Conservation (phyloP, 177 flowering plant species). For the Vitis hybrid region DNA sequence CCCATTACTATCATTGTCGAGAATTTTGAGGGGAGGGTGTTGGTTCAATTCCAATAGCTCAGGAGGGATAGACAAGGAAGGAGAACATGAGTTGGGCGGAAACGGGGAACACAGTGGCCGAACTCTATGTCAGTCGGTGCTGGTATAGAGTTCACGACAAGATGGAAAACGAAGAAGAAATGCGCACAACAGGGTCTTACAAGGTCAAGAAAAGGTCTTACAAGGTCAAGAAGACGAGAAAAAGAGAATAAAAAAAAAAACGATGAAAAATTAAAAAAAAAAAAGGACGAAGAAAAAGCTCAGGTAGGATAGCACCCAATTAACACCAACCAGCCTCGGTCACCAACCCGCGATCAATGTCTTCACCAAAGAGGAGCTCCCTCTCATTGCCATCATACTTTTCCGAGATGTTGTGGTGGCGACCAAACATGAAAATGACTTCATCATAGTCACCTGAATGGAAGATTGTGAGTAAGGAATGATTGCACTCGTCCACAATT, state of each 20-base stretch:
- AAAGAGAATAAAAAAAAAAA: conserved; percentile 7
- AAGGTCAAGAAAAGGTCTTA: conserved; percentile 99
- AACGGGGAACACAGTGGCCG: conserved; percentile 11
- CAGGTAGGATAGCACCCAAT: conserved; percentile 78
- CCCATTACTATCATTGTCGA: too few relatives aligned
- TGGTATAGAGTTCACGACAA: neutral
- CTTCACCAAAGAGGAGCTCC: neutral
- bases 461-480: neutral
- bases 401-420: conserved; percentile 1
- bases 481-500: too few relatives aligned
- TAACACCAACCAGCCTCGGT: conserved; percentile 19
- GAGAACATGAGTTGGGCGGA: conserved; percentile 50
- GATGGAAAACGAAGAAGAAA: neutral
- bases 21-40: neutral
- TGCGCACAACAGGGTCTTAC: conserved; percentile 57
- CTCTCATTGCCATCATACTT: neutral
- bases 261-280: neutral
- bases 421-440: conserved; percentile 15
- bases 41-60: conserved; percentile 46
- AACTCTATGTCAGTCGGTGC: conserved; percentile 7
- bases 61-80: conserved; percentile 86
- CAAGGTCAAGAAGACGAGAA: conserved; percentile 76
- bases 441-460: neutral
- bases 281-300: conserved; percentile 41
- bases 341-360: too few relatives aligned